phyloP scores from a whole-genome alignment of 2,329 filamentous ascomycete genomes.

The Neospermospora avenae region DNA sequence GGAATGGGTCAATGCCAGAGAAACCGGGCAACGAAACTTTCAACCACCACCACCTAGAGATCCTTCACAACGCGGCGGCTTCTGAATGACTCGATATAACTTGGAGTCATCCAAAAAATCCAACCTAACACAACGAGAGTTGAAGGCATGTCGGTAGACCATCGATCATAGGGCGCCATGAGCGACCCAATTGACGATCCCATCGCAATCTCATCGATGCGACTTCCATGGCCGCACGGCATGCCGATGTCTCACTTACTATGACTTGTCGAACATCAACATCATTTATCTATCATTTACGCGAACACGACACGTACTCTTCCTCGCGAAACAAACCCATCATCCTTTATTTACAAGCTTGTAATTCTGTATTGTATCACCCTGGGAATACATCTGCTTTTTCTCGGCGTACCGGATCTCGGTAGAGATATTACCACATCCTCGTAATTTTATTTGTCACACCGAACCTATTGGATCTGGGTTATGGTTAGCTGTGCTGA shows the following conservation, averaged over 20 bases:
- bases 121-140: conserved; percentile 3
- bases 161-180: conserved; percentile 1
- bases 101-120: not conserved
- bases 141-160: not conserved
- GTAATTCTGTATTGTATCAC: conserved; percentile 23
- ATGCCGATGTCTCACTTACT: not conserved
- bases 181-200: conserved; percentile 6
- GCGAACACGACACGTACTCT: not conserved
- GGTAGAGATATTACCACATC: not conserved
- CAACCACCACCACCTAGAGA: conserved; percentile 40
- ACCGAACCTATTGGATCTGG: not conserved
- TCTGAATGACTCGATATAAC: conserved; percentile 23
- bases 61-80: conserved; percentile 41
- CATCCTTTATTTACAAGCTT: conserved; percentile 15
- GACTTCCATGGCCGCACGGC: not conserved
- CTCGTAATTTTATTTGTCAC: conserved; percentile 25
- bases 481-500: conserved; percentile 12
- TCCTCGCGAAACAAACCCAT: not conserved
- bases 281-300: not conserved
- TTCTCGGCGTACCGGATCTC: conserved; percentile 14
- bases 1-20: conserved; percentile 49
- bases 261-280: not conserved
- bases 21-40: conserved; percentile 38
- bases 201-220: not conserved
- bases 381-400: conserved; percentile 15